Evolutionary conservation across 139 green algal genomes (phyloP), one percentile per base, ranked within the genome.

Genomic region (Chlamydomonas schloesseri): DNA sequence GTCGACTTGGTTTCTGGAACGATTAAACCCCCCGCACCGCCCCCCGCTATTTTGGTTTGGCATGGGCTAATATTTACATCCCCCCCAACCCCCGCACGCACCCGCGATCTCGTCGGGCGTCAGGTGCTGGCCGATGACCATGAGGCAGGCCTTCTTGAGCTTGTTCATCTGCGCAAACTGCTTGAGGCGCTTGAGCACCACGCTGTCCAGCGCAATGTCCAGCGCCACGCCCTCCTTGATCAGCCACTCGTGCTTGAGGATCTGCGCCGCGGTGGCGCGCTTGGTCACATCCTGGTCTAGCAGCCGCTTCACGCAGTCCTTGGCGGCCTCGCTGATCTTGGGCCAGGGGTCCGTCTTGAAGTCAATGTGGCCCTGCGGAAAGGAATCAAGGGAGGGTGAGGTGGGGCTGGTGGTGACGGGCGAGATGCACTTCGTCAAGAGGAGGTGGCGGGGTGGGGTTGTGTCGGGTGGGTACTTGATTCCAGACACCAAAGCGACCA

Each of bases 301-400:
- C 93, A 99, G 95, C 46, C 84, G 76, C 26, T 73, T 67, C 57
- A 98, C 93, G 75, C 92, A 97, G 89, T 96, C 93, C 91, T 98
- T 98, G 67, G 96, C 95, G 1, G 76, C 84, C 4, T 92, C 87
- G 10, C 88, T 94, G 70, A 98, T 93, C 71, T 86, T 91, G 36
- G 95, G 96, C 96, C 96, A 98, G 31, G 96, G 96, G 33, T 96
- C 91, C 31, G 87, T 93, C 87, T 94, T 91, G 88, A 98, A 97
- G 91, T 98, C 96, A 18, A 97, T 92, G 34, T 87, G 71, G 11
- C 93, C 94, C 55, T 62, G 55, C 10, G 55, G 53, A n/a, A n/a
- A n/a, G n/a, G n/a, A n/a, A n/a, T n/a, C n/a, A n/a, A n/a, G n/a
- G n/a, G n/a, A n/a, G n/a, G n/a, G n/a, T n/a, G n/a, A n/a, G n/a